Conservation (phyloP, 2,329 filamentous ascomycete genomes). For the Diaporthe vaccinii region DNA sequence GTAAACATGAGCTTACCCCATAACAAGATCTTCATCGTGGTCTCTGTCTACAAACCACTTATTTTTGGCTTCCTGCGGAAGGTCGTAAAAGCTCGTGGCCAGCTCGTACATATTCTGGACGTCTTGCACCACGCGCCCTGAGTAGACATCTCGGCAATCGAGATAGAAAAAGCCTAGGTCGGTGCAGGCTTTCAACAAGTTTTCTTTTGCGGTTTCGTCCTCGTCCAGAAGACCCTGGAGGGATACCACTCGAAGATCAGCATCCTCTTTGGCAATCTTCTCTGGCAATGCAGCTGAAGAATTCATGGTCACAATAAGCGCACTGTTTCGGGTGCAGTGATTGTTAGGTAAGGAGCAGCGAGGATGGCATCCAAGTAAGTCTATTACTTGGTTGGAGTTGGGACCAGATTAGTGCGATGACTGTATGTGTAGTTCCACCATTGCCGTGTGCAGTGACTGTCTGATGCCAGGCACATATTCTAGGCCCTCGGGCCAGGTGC, state of each 20-base stretch:
- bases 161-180: conserved; percentile 24
- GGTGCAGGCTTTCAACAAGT: conserved; percentile 19
- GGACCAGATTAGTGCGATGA: background rate
- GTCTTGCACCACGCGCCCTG: background rate
- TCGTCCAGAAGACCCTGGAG: conserved; percentile 13
- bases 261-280: conserved; percentile 12
- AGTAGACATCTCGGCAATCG: conserved; percentile 13
- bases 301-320: background rate
- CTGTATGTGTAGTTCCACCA: background rate
- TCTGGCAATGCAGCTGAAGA: background rate
- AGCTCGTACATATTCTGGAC: conserved; percentile 19
- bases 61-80: conserved; percentile 1
- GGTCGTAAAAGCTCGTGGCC: background rate
- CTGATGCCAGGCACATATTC: background rate
- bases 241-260: background rate
- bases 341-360: background rate
- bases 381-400: background rate
- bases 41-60: conserved; percentile 14
- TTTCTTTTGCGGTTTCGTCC: background rate
- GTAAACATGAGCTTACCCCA: background rate
- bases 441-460: fast-evolving
- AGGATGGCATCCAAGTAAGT: background rate
- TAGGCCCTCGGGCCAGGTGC: background rate
- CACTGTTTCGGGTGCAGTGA: background rate
- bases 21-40: conserved; percentile 12